Evolutionary conservation across 2,329 filamentous ascomycete species (phyloP), one percentile per base, ranked within the genome.

Genomic region (Plectosphaerella sp.): DNA sequence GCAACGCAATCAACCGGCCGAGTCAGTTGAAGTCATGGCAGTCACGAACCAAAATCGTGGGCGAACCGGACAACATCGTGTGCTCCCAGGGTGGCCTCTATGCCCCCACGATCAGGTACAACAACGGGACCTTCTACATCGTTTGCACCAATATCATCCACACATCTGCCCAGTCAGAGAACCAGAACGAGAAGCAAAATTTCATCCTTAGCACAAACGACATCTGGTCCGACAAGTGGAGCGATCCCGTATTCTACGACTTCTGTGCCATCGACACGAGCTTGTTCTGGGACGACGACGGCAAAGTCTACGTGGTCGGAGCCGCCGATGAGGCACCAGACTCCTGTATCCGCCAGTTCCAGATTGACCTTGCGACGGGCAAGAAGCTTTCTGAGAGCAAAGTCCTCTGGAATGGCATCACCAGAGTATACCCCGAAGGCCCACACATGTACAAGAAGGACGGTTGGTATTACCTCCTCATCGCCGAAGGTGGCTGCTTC

Each of bases 391-490:
- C 59, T 2, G 58, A 61, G 20, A 49, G n/a, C 6, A 48, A 14
- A 18, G 18, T 51, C 10, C 50, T 51, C 11, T 78, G 77, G 76
- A 72, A 75, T 36, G 76, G 77, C 1, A 76, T 72, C 0, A 73
- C 72, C 0, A 70, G 4, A 37, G 64, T 48, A 58, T 70, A 57
- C 12, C 64, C 80, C 0, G 80, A 82, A 56, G 80, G 10, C 57
- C 73, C 70, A 1, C 74, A 78, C 54, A 69, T 78, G 51, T 69
- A 74, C 57, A 75, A 75, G 57, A 71, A 69, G 66, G 72, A 62
- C 5, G 65, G 61, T 7, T 71, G 66, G 35, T 77, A 74, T 52
- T 77, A 76, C 52, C 65, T 77, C n/a, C 68, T 77, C 43, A 74
- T 74, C 42, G 72, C 73, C 1, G 74, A 77, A 49, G 74, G 74